A percentile compares a stretch with the other conserved stretches of the same genome.
Conservation (phyloP, 257 asterid genomes). For the Ophiorrhiza pumila region DNA sequence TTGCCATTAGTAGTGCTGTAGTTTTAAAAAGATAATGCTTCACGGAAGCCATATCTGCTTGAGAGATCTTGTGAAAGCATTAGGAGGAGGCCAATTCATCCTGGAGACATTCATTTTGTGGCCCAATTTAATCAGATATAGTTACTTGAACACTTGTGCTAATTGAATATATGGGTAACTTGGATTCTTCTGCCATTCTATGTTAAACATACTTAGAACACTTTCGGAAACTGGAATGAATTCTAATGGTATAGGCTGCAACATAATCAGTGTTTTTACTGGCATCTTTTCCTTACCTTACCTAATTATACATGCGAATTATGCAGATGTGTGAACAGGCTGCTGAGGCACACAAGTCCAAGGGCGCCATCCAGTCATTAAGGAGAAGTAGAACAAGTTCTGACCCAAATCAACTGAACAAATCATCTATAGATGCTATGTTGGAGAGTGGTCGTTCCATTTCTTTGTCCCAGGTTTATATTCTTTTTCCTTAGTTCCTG, state of each 20-base stretch:
- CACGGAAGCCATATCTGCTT: neutral
- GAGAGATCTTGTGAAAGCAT: neutral
- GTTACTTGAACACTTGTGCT: neutral
- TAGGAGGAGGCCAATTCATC: neutral
- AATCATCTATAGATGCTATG: slow-evolving; percentile 87
- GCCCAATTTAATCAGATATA: neutral
- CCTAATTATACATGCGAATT: slow-evolving; percentile 7
- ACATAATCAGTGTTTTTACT: neutral
- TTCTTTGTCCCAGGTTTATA: slow-evolving; percentile 58
- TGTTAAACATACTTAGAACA: neutral
- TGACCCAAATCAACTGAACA: slow-evolving; percentile 67
- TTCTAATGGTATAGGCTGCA: neutral
- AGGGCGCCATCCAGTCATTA: slow-evolving; percentile 72
- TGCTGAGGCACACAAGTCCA: slow-evolving; percentile 97
- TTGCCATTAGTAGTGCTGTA: neutral
- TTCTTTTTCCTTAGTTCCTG: slow-evolving; percentile 7
- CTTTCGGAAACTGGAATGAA: neutral
- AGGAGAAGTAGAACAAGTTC: slow-evolving; percentile 64
- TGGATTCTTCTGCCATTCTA: neutral
- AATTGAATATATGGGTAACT: neutral
- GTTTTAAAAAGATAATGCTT: neutral
- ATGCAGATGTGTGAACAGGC: slow-evolving; percentile 96
- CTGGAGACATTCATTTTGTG: neutral
- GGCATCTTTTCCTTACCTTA: slow-evolving; percentile 5
- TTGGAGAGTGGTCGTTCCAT: slow-evolving; percentile 51